Evolutionary conservation across 441 rosid species (phyloP), one percentile per base, ranked within the genome.

Genomic region (Brassica hybrid): DNA sequence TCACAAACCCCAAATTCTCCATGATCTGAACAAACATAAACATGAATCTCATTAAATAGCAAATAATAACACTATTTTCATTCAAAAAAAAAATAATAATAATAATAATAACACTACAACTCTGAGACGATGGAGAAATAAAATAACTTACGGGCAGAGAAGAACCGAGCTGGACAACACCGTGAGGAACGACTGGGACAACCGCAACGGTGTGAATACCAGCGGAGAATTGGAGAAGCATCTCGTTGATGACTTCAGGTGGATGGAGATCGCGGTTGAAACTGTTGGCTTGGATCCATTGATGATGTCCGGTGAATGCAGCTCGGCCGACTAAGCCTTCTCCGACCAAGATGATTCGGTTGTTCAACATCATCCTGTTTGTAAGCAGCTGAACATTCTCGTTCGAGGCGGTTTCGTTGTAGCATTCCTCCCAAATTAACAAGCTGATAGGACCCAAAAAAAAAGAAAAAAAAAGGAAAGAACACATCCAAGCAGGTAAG

Each of bases 251-350:
- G 65, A 93, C 97, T 93, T 96, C 97, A 4, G 88, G 92, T 13
- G 97, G 94, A 76, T 91, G 88, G 73, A 82, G 73, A 74, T 83
- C 79, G 48, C 83, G 85, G 72, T 66, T 72, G 67, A 80, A 90
- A 82, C 30, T 88, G 64, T 80, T 89, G 12, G 91, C 86, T 73
- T 88, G 86, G 68, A 96, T 84, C 98, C 99, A 96, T 64, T 88
- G 88, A 81, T 92, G 93, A 76, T 85, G 89, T 80, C 96, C 98
- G 0, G 90, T 89, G 75, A 96, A 93, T 57, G 98, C 97, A 86
- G 93, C 92, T 82, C 93, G 88, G 12, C 99, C 97, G n/a, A 96
- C 89, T 62, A 91, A 77, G 78, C 99, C 98, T 88, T 93, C 95
- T 4, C 99, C 98, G 0, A 93, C 85, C n/a, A 91, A 58, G 65